Percentiles rank a stretch among this genome's conserved stretches.
Conservation (phyloP, 2,329 filamentous ascomycete genomes). For the Xylariaceae sp. region DNA sequence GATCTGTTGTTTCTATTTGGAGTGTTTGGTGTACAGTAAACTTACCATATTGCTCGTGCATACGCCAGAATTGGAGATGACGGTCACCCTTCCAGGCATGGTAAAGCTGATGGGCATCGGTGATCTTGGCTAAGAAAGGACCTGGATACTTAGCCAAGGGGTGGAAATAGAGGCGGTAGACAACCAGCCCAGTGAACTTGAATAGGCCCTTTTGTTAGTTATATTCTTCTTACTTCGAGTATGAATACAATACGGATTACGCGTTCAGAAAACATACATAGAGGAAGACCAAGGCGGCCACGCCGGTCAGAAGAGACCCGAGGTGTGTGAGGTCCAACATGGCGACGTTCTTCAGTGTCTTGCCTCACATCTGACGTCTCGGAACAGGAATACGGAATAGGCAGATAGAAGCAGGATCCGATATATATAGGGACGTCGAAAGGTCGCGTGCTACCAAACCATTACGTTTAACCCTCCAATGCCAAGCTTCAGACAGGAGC, state of each 20-base stretch:
- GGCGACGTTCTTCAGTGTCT: neutral
- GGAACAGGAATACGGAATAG: neutral
- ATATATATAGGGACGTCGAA: neutral
- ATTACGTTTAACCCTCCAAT: neutral
- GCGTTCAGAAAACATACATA: conserved; percentile 16
- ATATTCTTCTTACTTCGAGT: neutral
- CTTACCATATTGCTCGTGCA: conserved; percentile 66
- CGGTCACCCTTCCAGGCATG: conserved; percentile 70
- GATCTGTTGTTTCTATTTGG: neutral
- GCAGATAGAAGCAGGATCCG: neutral
- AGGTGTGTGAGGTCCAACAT: conserved; percentile 9
- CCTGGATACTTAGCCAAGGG: conserved; percentile 61
- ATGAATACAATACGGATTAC: too few relatives aligned
- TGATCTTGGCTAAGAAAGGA: conserved; percentile 57
- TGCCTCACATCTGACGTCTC: neutral
- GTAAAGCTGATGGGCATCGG: conserved; percentile 63
- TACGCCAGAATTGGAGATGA: conserved; percentile 65
- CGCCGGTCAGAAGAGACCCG: conserved; percentile 14
- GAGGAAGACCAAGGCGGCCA: conserved; percentile 9
- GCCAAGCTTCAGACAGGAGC: neutral
- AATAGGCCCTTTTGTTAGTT: conserved; percentile 4
- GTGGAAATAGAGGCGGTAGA: conserved; percentile 59
- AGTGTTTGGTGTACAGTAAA: neutral
- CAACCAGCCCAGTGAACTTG: conserved; percentile 34
- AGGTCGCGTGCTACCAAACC: neutral